Evolutionary conservation across 495 filamentous ascomycete genomes (phyloP).

Genomic region (Penicillium paradoxum): DNA sequence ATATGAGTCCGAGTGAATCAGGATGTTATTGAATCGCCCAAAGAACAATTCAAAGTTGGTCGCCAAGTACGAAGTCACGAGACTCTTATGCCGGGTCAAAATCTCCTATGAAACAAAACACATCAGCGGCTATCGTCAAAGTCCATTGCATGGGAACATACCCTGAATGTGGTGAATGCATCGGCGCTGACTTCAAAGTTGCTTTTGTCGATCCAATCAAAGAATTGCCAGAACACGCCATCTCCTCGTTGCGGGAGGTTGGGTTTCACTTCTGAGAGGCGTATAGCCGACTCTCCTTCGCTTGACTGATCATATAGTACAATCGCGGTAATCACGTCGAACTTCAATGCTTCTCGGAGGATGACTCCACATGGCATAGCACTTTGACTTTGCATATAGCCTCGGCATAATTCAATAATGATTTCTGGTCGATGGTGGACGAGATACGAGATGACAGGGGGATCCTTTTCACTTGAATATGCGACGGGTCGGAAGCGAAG

Average conservation of each 20-base stretch:
- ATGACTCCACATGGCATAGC: conserved; percentile 90
- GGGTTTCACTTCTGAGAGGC: conserved; percentile 61
- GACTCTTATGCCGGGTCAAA: conserved; percentile 84
- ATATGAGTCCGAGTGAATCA: conserved; percentile 89
- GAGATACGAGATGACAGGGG: conserved; percentile 78
- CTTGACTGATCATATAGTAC: conserved; percentile 87
- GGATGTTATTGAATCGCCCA: conserved; percentile 75
- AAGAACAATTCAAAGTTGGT: conserved; percentile 93
- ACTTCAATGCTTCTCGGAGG: conserved; percentile 86
- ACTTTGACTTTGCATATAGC: conserved; percentile 86
- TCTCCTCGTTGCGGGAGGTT: conserved; percentile 62
- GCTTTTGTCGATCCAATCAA: conserved; percentile 91
- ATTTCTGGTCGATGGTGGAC: conserved; percentile 81
- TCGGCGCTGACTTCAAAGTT: conserved; percentile 96
- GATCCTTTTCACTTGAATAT: conserved; percentile 53
- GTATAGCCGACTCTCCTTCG: conserved; percentile 48
- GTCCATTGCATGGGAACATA: conserved; percentile 29
- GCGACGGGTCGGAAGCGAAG: conserved; percentile 68
- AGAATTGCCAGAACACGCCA: conserved; percentile 96
- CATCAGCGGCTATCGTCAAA: background rate
- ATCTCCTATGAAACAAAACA: conserved; percentile 58
- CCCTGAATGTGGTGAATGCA: conserved; percentile 94
- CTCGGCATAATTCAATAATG: conserved; percentile 79
- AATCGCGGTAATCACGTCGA: conserved; percentile 79
- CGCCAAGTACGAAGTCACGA: conserved; percentile 79